phyloP scores from a whole-genome alignment of 2,329 filamentous ascomycete genomes.

The Fusarium virguliforme region DNA sequence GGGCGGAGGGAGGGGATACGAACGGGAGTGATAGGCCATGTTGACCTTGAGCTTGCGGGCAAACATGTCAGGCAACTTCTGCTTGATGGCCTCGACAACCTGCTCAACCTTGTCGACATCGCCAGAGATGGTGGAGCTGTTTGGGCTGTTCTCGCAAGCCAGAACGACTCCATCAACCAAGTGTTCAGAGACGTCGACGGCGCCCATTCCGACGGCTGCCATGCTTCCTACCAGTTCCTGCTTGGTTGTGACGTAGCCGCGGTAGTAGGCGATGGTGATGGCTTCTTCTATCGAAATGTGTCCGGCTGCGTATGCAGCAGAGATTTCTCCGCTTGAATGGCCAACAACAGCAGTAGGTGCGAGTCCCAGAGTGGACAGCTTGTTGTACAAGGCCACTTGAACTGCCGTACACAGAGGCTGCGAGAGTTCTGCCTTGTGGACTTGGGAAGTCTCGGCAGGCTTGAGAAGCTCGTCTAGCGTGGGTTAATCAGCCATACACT shows the following conservation, averaged over 20 bases:
- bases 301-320: conserved; percentile 24
- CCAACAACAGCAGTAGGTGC: conserved; percentile 1
- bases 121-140: conserved; percentile 23
- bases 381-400: conserved; percentile 23
- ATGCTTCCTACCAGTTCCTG: conserved; percentile 5
- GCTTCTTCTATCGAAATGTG: conserved; percentile 22
- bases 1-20: background rate
- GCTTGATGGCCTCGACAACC: conserved; percentile 14
- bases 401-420: conserved; percentile 33
- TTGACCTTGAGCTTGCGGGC: conserved; percentile 5
- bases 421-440: conserved; percentile 14
- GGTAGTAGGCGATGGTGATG: conserved; percentile 21
- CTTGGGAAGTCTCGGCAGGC: background rate
- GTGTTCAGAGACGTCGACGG: background rate
- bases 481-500: background rate
- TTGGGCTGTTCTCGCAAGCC: conserved; percentile 33
- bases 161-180: background rate
- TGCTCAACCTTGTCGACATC: background rate
- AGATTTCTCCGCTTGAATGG: conserved; percentile 37
- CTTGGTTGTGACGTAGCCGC: conserved; percentile 15
- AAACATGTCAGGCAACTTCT: conserved; percentile 14
- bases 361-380: background rate
- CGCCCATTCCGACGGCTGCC: conserved; percentile 27
- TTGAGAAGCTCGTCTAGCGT: conserved; percentile 16
- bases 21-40: conserved; percentile 35